Percentiles rank a stretch among this genome's conserved stretches.
Evolutionary conservation across 805 yeast species (phyloP).

Genomic region (Candida ascalaphidarum): DNA sequence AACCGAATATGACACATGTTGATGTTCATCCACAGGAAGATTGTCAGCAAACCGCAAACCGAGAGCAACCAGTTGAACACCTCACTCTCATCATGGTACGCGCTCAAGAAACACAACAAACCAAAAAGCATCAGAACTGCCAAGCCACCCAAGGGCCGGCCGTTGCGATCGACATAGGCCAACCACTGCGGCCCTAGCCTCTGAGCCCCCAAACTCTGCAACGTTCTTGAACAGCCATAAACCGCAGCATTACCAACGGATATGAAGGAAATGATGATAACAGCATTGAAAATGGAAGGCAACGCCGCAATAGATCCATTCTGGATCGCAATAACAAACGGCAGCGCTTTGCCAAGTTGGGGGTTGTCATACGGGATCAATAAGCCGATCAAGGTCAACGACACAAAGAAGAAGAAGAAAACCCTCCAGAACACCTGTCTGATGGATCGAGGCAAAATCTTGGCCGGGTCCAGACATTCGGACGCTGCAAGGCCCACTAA

Average conservation of each 20-base stretch:
- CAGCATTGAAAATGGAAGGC: constrained; percentile 19
- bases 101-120: constrained; percentile 15
- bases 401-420: constrained; percentile 52
- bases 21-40: constrained; percentile 58
- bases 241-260: constrained; percentile 22
- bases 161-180: constrained; percentile 9
- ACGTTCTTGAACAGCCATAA: constrained; percentile 16
- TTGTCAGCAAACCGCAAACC: constrained; percentile 51
- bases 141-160: constrained; percentile 9
- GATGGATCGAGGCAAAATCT: constrained; percentile 60
- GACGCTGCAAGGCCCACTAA: constrained; percentile 40
- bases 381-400: constrained; percentile 14
- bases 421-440: constrained; percentile 84
- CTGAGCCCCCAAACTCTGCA: constrained; percentile 9
- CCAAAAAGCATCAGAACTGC: constrained; percentile 7
- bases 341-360: constrained; percentile 15
- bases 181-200: constrained; percentile 7
- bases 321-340: constrained; percentile 21
- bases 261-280: constrained; percentile 17
- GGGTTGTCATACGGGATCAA: constrained; percentile 12
- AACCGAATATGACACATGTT: constrained; percentile 53
- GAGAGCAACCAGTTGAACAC: constrained; percentile 63
- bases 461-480: constrained; percentile 62
- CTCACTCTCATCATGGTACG: constrained; percentile 36
- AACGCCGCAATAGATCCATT: constrained; percentile 17